Percentiles rank a stretch among this genome's conserved stretches.
Conservation (phyloP, 2,329 filamentous ascomycete genomes). For the Colletotrichum sp. region DNA sequence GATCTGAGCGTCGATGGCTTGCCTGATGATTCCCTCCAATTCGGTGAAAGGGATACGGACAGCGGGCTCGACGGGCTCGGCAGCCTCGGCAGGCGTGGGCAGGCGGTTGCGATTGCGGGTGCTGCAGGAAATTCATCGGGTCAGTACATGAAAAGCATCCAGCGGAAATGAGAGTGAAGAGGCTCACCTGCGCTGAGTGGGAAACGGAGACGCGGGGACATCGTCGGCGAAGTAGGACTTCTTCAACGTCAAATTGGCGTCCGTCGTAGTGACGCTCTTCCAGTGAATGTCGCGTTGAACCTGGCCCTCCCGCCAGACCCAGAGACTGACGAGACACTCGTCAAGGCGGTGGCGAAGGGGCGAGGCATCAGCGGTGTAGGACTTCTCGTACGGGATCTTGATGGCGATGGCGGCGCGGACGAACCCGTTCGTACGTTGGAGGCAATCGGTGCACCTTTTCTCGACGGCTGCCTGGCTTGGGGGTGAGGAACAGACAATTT, state of each 20-base stretch:
- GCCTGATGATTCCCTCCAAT: background rate
- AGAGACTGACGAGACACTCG: background rate
- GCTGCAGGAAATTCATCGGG: background rate
- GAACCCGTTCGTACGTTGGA: background rate
- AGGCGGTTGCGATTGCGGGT: background rate
- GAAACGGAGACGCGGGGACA: background rate
- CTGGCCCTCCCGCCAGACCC: background rate
- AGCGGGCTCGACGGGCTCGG: background rate
- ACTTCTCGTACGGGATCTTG: background rate
- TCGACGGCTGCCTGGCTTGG: background rate
- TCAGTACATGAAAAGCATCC: background rate
- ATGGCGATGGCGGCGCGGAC: background rate
- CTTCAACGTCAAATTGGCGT: background rate
- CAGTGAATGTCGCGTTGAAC: background rate
- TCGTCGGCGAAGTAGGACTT: background rate
- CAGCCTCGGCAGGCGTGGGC: background rate
- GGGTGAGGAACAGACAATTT: background rate
- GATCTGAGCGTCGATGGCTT: background rate
- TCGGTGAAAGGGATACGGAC: background rate
- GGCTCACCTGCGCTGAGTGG: conserved; percentile 35
- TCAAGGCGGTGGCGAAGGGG: background rate
- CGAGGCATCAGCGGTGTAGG: background rate
- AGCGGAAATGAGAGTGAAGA: conserved; percentile 22
- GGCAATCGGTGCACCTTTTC: background rate
- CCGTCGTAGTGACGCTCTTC: background rate